Conservation (phyloP, 2,329 filamentous ascomycete species). For the Fusarium scirpi region DNA sequence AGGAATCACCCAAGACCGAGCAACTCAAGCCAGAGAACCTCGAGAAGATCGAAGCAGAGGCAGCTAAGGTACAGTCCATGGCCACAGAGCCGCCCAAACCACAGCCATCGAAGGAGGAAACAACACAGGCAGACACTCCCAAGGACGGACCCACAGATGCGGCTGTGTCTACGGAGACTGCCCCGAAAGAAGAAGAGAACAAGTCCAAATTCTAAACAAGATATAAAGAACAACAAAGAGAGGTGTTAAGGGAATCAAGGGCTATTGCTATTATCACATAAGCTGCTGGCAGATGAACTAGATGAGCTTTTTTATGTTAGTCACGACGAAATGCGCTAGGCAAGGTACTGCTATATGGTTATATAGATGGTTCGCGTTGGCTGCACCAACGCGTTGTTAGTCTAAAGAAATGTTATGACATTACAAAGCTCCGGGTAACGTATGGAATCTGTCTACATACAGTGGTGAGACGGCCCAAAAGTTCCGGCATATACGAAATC, state of each 20-base stretch:
- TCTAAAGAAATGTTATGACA: conserved; percentile 10
- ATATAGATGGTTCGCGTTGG: conserved; percentile 14
- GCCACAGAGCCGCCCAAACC: conserved; percentile 1
- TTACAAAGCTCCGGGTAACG: neutral
- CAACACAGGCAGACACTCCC: neutral
- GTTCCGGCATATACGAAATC: conserved; percentile 7
- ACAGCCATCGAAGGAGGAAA: conserved; percentile 2
- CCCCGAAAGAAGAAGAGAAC: conserved; percentile 6
- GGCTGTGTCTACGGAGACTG: neutral
- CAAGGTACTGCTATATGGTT: conserved; percentile 3
- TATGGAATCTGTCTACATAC: neutral
- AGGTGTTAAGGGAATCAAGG: neutral
- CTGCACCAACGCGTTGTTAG: conserved; percentile 4
- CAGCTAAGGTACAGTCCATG: neutral
- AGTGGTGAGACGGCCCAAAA: conserved; percentile 2
- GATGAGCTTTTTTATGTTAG: conserved; percentile 36
- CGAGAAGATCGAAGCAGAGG: neutral
- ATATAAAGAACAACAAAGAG: neutral
- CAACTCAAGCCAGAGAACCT: conserved; percentile 4
- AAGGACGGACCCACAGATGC: neutral
- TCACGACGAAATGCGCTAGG: conserved; percentile 22
- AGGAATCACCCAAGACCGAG: conserved; percentile 14
- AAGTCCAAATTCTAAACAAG: neutral
- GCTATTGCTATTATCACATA: conserved; percentile 9
- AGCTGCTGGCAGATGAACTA: conserved; percentile 26